Evolutionary conservation across 1,284 basidiomycete genomes (phyloP).

Genomic region (Puccinia coronata): DNA sequence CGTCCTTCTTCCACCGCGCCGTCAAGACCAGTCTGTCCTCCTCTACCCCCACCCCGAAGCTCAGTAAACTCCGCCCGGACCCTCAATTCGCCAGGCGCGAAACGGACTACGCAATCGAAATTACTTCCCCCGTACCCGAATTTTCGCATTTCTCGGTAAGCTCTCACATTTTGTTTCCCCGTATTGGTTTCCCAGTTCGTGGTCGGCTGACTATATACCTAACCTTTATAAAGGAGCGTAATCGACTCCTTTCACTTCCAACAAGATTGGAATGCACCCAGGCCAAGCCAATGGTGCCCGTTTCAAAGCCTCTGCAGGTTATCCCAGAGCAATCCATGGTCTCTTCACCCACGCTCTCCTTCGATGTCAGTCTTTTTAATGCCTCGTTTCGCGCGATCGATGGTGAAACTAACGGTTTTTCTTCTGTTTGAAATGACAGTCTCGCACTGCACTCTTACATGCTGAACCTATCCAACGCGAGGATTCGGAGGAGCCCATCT

Average conservation of each 20-base stretch:
- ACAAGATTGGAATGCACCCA: background rate
- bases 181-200: background rate
- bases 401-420: background rate
- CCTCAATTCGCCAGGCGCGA: background rate
- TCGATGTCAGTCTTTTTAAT: background rate
- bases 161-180: no score
- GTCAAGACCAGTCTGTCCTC: background rate
- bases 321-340: constrained; percentile 9
- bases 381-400: background rate
- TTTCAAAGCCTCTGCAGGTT: background rate
- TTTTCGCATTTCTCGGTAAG: background rate
- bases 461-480: background rate
- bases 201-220: background rate
- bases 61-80: background rate
- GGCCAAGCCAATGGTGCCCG: background rate
- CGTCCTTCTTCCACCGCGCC: background rate
- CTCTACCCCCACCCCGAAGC: background rate
- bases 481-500: background rate
- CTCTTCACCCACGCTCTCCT: background rate
- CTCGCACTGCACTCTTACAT: background rate
- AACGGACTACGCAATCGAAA: background rate
- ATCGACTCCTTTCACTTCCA: background rate
- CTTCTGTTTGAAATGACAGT: background rate
- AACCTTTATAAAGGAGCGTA: background rate
- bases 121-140: background rate